A percentile compares a stretch with the other conserved stretches of the same genome.
Evolutionary conservation across 345 rosid genomes (phyloP).

Genomic region (Laguncularia racemosa): DNA sequence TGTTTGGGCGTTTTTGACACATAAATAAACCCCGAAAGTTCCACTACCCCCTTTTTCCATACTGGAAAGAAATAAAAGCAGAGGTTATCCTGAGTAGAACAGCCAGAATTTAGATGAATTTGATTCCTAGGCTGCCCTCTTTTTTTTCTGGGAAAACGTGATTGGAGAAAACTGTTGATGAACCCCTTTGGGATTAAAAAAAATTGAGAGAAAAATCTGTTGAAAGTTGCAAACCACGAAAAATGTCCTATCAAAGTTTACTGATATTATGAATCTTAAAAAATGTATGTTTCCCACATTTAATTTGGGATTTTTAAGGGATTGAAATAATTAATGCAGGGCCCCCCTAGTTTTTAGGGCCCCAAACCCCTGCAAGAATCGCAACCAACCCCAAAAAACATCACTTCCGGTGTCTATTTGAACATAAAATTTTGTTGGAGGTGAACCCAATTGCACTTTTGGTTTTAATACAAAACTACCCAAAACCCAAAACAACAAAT

Average conservation of each 20-base stretch:
- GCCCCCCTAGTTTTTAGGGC: slow-evolving; percentile 83
- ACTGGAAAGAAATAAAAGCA: slow-evolving; percentile 83
- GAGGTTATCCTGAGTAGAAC: slow-evolving; percentile 52
- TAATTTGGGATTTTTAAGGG: too few species aligned
- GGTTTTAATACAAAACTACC: slow-evolving; percentile 89
- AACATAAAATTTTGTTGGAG: slow-evolving; percentile 84
- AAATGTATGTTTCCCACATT: slow-evolving; percentile 8
- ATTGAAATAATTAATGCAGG: slow-evolving; percentile 43
- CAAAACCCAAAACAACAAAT: background rate
- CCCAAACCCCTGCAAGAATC: slow-evolving; percentile 76
- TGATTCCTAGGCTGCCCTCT: slow-evolving; percentile 58
- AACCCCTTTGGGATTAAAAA: slow-evolving; percentile 76
- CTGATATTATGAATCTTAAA: slow-evolving; percentile 1
- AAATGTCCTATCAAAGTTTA: background rate
- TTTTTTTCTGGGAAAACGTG: slow-evolving; percentile 72
- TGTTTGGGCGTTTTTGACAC: slow-evolving; percentile 65
- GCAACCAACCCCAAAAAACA: slow-evolving; percentile 93
- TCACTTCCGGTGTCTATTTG: slow-evolving; percentile 99
- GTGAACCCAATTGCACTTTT: slow-evolving; percentile 71
- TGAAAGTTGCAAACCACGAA: slow-evolving; percentile 7
- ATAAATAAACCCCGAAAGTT: slow-evolving; percentile 80
- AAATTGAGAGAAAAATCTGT: slow-evolving; percentile 79
- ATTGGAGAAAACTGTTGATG: slow-evolving; percentile 62
- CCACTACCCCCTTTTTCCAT: slow-evolving; percentile 99
- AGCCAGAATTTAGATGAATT: slow-evolving; percentile 69